Base-by-base conservation (phyloP, 2,329 filamentous ascomycete genomes). In the Fusarium sp. region DNA sequence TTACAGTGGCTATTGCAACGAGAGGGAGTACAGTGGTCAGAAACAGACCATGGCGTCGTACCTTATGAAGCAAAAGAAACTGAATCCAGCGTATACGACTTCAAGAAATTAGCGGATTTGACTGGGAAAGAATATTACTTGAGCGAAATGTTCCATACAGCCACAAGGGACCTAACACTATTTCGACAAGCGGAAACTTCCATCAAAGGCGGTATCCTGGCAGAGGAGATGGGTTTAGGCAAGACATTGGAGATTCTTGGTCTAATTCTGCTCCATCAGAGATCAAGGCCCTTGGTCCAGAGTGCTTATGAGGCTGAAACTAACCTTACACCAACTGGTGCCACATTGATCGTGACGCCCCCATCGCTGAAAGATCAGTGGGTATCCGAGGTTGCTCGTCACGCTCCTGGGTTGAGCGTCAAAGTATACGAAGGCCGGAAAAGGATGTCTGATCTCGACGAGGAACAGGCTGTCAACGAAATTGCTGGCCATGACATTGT, bases 211-310 rank as follows among this genome's bases (percentile, higher is more conserved):
- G 92, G 92, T 1, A 90, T 94, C 47, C 80, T 95, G 7, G 89
- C 91, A 0, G 92, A 95, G 74, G 92, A 95, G 77, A 95, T 95
- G 92, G 92, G 92, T 0, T 81, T 95, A 2, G 92, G 92, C 2
- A 95, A 95, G 77, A 95, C 92, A 0, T 83, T 94, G 5, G 93
- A 95, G 79, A 83, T 93, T 3, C 88, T 94, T 44, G 86, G 90
- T 6, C 82, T 95, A 13, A 87, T 94, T n/a, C 82, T 88, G 9
- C 81, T 91, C 24, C 88, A 95, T 74, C 62, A 77, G 17, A 76
- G 75, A 8, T 42, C 53, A 79, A 88, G 64, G 21, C 73, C 5
- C 82, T 82, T 54, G 79, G 76, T 13, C 4, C 36, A 69, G 42
- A 74, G 65, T 24, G 36, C 57, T 7, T 49, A 45, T 36, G 73